Evolutionary conservation across 83 land plant species (phyloP), one percentile per base, ranked within the genome.

Genomic region (Picea abies): DNA sequence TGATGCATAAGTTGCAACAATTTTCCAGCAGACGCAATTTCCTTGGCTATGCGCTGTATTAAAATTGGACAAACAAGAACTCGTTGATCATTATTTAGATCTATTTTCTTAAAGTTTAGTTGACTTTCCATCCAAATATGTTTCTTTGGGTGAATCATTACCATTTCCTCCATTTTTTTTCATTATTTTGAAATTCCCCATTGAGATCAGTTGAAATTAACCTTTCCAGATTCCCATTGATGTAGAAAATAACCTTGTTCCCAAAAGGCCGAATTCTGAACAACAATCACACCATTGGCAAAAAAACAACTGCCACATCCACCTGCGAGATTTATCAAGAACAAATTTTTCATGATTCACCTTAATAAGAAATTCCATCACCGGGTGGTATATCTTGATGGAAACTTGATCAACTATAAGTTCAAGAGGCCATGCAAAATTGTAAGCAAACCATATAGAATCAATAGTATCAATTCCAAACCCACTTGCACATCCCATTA

Each of bases 21-120:
- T 87, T 97, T 97, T 65, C 99, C 99, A 85, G 99, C 98, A 72
- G 98, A 95, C 32, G 95, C 79, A 78, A 97, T 93, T 67, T 94
- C 82, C 79, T 84, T 90, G 23, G 96, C 94, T n/a, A 94, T 82
- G 56, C 90, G 90, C 85, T 90, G 89, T 63, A 97, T 81, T 69
- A 97, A 97, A 47, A 90, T 19, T 52, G 99, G 98, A 84, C 98
- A 97, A 11, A 65, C 3, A 39, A 84, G 71, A 26, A 60, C 64
- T 49, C 82, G 63, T 69, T 86, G 83, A 37, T 68, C 72, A 20
- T 64, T 69, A 78, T 56, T 64, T 52, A 23, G 20, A 23, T 83
- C 71, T 64, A 66, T 83, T 17, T 35, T 79, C 8, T 80, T 78
- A 22, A 39, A 64, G 52, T 29, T 75, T 66, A 63, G 32, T 11